Evolutionary conservation across 345 rosid genomes (phyloP), one percentile per base, ranked within the genome.

Genomic region (Laguncularia racemosa): DNA sequence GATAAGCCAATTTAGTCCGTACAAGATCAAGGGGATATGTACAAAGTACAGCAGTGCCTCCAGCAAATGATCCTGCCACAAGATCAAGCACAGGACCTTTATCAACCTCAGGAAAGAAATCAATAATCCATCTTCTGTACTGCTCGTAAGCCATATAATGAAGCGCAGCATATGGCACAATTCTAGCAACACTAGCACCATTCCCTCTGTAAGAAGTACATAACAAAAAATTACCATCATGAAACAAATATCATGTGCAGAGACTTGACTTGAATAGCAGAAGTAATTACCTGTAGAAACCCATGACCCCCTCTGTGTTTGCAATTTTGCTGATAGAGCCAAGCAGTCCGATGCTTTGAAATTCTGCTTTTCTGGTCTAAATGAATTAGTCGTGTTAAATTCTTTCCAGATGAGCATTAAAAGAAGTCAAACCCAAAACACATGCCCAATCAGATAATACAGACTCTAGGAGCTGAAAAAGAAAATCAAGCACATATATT

Each of bases 81-180:
- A 92, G 93, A 81, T 89, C 98, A 48, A 89, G 98, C 20, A 77
- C 80, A 46, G 96, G 93, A 44, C 96, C 96, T 64, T 91, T 86
- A 16, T 78, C 82, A 49, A 74, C 60, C 54, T 78, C 75, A 14
- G 91, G 93, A 60, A 77, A 78, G 52, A 69, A 46, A 8, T 50
- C 63, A 64, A 92, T 89, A 65, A 89, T 89, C 95, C 93, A 92
- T 74, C 95, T 81, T 18, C 98, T 80, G 59, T 92, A 89, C 66
- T 92, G 80, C 56, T 92, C 98, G 44, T 92, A 92, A 55, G 95
- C 73, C 98, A 89, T 92, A 62, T 84, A 92, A 73, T 92, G 96
- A 65, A 89, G 95, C 6, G 95, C 98, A 12, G 96, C 98, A 58
- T 92, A 86, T 2, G 98, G 96, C 48, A 86, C 88, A 60, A 89